These are phyloP conservation scores for Neurospora sp. DNA, from an alignment of 495 filamentous ascomycete genomes.

Conservation along the genomic window DNA sequence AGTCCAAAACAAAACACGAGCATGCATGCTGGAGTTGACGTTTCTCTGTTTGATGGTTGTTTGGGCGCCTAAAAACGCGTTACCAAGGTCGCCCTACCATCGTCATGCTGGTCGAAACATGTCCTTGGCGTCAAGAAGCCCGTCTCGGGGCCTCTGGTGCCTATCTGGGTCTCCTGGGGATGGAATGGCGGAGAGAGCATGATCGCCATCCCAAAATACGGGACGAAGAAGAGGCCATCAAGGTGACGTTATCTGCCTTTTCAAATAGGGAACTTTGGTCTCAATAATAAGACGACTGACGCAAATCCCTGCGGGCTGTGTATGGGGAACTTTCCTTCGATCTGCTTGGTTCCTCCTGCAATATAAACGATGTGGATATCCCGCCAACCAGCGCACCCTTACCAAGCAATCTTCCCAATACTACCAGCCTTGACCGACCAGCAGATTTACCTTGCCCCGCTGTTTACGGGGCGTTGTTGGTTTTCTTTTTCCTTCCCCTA, in stretches of 20 bases:
- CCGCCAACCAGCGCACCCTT: constrained; percentile 13
- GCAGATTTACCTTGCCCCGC: not conserved
- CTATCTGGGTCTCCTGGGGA: not conserved
- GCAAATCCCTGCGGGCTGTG: not conserved
- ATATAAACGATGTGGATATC: constrained; percentile 13
- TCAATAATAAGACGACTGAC: not conserved
- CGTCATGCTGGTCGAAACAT: constrained; percentile 28
- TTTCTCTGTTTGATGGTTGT: constrained; percentile 38
- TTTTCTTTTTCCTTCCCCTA: not conserved
- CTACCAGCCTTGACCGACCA: not conserved
- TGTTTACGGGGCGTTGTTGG: not conserved
- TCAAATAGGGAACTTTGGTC: not conserved
- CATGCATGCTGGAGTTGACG: not conserved
- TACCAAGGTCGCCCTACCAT: constrained; percentile 14
- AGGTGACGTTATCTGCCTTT: not conserved
- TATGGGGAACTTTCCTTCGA: not conserved
- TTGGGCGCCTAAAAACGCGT: constrained; percentile 27
- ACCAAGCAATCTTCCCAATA: not conserved
- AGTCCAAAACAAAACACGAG: not conserved
- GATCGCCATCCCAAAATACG: not conserved
- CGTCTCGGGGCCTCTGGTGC: constrained; percentile 2
- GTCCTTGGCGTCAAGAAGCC: constrained; percentile 14
- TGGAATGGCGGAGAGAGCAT: not conserved
- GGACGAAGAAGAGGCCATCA: not conserved
- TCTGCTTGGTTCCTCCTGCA: constrained; percentile 1